Base-by-base conservation (phyloP, 306 rosid genomes). In the Fagus sylvatica region DNA sequence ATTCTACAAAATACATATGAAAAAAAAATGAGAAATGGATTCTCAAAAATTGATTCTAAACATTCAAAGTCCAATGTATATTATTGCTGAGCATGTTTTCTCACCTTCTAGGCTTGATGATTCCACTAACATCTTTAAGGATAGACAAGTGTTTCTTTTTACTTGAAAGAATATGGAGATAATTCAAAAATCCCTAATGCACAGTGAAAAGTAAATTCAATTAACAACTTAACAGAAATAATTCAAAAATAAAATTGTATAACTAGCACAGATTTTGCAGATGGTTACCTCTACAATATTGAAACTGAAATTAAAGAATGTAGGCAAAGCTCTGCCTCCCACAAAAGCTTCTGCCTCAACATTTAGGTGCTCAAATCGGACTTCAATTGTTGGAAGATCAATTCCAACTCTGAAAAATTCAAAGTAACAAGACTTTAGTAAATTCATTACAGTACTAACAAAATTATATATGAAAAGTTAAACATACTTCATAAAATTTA, bases 21-120 rank as follows among this genome's bases (percentile, higher is more conserved):
- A 40, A 6, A 22, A 7, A 1, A 41, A 64, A 33, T 40, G 33
- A 69, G n/a, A 11, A 60, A 22, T 22, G 28, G 28, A 22, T 22
- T 22, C 28, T 22, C 28, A 22, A 22, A 22, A 22, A 22, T 22
- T 22, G 28, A 22, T 22, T 22, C 28, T 22, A 22, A 22, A 22
- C 28, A 22, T 22, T 22, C 0, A 0, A 22, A 22, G 28, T 22
- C 28, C 28, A 22, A 22, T 22, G 28, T 22, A 22, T 22, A 22
- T 22, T 22, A 22, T 22, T 22, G 74, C 30, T 33, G 4, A 11
- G 43, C 42, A 2, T 46, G 34, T 46, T 11, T 71, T 65, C 4
- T 37, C 75, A 89, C 98, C 94, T 92, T 5, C 88, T 78, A 33
- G 98, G 98, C 77, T 86, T 92, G 79, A 94, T 79, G 8, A 89